Evolutionary conservation across 140 eudicot species (phyloP).

Genomic region (Erigeron philadelphicus): DNA sequence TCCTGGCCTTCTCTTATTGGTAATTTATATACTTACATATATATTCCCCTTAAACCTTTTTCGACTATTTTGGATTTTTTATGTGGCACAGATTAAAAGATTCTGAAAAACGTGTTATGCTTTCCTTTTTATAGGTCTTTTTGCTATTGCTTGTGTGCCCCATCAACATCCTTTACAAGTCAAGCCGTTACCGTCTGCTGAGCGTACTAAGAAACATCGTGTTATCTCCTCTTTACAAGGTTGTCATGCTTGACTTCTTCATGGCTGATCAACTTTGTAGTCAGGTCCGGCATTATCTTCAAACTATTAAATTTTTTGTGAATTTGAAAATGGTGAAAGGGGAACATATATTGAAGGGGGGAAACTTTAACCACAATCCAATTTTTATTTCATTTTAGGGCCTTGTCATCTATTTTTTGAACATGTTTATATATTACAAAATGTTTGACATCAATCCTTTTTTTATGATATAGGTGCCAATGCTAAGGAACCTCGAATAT

Average conservation of each 20-base stretch:
- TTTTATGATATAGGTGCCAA: constrained; percentile 58
- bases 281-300: constrained; percentile 46
- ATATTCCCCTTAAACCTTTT: not conserved
- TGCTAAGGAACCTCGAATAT: constrained; percentile 86
- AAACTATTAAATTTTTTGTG: not conserved
- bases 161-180: constrained; percentile 59
- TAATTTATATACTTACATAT: constrained; percentile 29
- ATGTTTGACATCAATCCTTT: constrained; percentile 1
- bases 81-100: not conserved
- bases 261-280: constrained; percentile 99
- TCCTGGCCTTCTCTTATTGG: constrained; percentile 79
- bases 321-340: too few relatives aligned
- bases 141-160: constrained; percentile 70
- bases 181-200: constrained; percentile 74
- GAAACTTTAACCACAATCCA: not conserved
- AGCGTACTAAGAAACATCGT: constrained; percentile 68
- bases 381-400: too few relatives aligned
- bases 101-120: not conserved
- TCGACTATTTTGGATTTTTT: constrained; percentile 2
- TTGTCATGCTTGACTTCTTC: constrained; percentile 93
- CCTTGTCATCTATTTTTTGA: not conserved
- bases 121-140: constrained; percentile 43
- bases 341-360: not conserved
- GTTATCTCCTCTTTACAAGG: constrained; percentile 86
- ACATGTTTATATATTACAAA: not conserved